A percentile compares a stretch with the other conserved stretches of the same genome.
Evolutionary conservation across 495 filamentous ascomycete genomes (phyloP).

Genomic region (Aspergillus ostianus): DNA sequence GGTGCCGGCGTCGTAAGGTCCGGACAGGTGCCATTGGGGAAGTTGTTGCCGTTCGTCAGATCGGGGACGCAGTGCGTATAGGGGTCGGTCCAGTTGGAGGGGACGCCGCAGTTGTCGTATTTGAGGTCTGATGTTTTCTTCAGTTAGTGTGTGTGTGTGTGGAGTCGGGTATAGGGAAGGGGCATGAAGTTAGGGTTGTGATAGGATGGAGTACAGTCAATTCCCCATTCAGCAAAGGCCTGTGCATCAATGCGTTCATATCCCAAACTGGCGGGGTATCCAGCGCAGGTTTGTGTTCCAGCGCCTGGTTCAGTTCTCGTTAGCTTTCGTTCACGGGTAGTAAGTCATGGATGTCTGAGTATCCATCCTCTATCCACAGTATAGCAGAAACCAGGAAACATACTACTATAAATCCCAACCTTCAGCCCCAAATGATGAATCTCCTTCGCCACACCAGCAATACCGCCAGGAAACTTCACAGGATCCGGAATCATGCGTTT

Average conservation of each 20-base stretch:
- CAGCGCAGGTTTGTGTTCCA: constrained; percentile 61
- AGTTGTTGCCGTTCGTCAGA: constrained; percentile 14
- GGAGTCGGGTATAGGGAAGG: neutral
- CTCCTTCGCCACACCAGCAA: constrained; percentile 53
- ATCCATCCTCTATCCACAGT: neutral
- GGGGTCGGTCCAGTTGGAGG: constrained; percentile 38
- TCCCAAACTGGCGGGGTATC: constrained; percentile 59
- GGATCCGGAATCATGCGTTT: constrained; percentile 54
- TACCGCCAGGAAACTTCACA: constrained; percentile 60
- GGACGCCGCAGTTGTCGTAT: constrained; percentile 68
- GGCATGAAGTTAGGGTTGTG: too few species aligned
- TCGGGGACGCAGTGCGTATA: constrained; percentile 43
- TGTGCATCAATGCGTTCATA: constrained; percentile 62
- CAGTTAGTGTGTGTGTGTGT: neutral
- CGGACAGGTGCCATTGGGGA: constrained; percentile 45
- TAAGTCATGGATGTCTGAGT: too few species aligned
- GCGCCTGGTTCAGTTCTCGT: constrained; percentile 38
- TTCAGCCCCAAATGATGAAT: constrained; percentile 61
- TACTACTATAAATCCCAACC: constrained; percentile 63
- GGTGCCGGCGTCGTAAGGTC: constrained; percentile 38
- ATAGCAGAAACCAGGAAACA: constrained; percentile 13
- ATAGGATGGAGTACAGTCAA: constrained; percentile 51
- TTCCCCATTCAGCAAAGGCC: constrained; percentile 62
- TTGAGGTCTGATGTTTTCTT: constrained; percentile 54
- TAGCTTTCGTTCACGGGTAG: neutral